phyloP scores from a whole-genome alignment of 2,329 filamentous ascomycete genomes.

The Lachnellula cervina region DNA sequence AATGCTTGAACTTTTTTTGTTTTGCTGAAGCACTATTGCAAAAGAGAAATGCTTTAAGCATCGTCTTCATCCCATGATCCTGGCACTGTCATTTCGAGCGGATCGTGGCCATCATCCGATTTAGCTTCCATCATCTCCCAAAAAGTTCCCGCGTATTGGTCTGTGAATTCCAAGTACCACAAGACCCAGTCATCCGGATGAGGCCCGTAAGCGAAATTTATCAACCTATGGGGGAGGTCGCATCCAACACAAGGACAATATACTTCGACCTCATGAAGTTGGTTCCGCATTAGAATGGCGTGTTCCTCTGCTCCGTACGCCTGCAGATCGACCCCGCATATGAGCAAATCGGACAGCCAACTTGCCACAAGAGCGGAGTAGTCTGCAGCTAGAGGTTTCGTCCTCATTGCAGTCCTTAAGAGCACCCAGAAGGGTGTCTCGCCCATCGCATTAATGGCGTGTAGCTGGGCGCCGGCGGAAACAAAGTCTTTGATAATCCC shows the following conservation, averaged over 20 bases:
- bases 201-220: conserved; percentile 9
- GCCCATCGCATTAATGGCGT: background rate
- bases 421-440: background rate
- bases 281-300: background rate
- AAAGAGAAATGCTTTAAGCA: background rate
- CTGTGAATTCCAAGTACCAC: conserved; percentile 1
- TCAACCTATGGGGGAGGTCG: background rate
- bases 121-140: conserved; percentile 11
- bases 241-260: background rate
- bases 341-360: background rate
- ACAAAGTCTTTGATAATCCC: background rate
- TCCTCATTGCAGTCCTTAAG: background rate
- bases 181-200: conserved; percentile 8
- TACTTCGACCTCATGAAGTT: background rate
- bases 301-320: background rate
- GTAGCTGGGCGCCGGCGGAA: background rate
- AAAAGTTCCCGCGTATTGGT: conserved; percentile 1
- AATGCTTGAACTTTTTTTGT: background rate
- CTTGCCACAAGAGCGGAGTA: background rate
- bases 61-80: conserved; percentile 8
- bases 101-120: background rate
- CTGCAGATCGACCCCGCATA: background rate
- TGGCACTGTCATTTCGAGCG: background rate
- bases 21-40: background rate
- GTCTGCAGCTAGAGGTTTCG: background rate